These are phyloP conservation scores for Coniferiporia sulphurascens DNA, from an alignment of 1,284 basidiomycete genomes.

Conservation along the genomic window DNA sequence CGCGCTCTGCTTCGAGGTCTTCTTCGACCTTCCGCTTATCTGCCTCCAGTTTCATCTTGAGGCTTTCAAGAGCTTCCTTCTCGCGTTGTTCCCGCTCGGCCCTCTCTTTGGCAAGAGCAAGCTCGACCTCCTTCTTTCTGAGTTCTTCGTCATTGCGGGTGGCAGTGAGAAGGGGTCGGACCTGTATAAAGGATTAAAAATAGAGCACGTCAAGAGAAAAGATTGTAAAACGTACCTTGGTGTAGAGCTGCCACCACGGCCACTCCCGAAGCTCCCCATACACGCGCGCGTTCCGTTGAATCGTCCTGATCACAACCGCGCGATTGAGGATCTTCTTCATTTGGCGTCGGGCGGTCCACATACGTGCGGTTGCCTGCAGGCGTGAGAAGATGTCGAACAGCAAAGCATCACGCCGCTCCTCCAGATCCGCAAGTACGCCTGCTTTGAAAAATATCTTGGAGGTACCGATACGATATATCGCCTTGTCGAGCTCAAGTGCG, in stretches of 20 bases:
- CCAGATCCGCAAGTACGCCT: conserved; percentile 95
- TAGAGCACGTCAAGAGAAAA: neutral
- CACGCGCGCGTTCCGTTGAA: conserved; percentile 90
- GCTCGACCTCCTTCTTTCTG: conserved; percentile 82
- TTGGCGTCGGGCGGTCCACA: conserved; percentile 83
- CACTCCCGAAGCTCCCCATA: conserved; percentile 89
- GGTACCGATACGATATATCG: conserved; percentile 87
- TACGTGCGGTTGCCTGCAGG: conserved; percentile 82
- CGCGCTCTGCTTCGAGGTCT: conserved; percentile 78
- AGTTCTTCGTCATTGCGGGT: conserved; percentile 93
- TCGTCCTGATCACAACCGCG: conserved; percentile 85
- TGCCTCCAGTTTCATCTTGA: conserved; percentile 75
- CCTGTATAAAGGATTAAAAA: conserved; percentile 36
- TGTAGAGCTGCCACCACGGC: conserved; percentile 99
- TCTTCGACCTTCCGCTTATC: conserved; percentile 83
- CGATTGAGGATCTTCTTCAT: conserved; percentile 96
- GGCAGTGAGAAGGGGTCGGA: conserved; percentile 89
- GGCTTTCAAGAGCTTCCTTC: conserved; percentile 68
- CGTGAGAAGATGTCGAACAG: conserved; percentile 88
- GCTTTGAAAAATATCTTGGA: conserved; percentile 99
- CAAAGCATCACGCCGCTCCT: conserved; percentile 85
- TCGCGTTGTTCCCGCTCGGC: conserved; percentile 84
- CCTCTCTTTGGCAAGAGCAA: conserved; percentile 76
- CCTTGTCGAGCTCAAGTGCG: conserved; percentile 82
- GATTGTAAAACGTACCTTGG: conserved; percentile 51